These are phyloP conservation scores for Suillus variegatus DNA, from an alignment of 768 basidiomycete species.

Conservation along the genomic window DNA sequence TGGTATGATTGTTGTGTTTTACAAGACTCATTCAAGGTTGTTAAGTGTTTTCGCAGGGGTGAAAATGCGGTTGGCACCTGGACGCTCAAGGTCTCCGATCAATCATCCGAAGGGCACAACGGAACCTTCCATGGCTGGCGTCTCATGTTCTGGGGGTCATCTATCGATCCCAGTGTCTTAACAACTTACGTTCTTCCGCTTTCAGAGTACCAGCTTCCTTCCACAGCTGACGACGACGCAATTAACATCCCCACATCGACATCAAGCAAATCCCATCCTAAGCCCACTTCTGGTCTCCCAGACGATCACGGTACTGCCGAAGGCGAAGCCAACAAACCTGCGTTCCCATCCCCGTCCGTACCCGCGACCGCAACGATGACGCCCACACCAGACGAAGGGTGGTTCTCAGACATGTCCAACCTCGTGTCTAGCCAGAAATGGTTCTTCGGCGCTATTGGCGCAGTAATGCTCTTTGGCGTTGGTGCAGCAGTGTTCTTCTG, in stretches of 20 bases:
- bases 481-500: constrained; percentile 78
- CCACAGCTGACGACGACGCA: constrained; percentile 45
- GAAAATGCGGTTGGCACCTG: constrained; percentile 90
- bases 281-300: constrained; percentile 87
- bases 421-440: constrained; percentile 80
- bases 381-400: constrained; percentile 76
- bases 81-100: constrained; percentile 87
- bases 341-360: constrained; percentile 48
- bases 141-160: constrained; percentile 89
- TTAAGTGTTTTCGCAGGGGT: constrained; percentile 59
- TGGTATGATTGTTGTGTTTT: constrained; percentile 55
- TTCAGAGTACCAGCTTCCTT: constrained; percentile 49
- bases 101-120: constrained; percentile 55
- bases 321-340: constrained; percentile 80
- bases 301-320: constrained; percentile 79
- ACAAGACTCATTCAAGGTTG: constrained; percentile 2
- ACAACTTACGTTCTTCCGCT: constrained; percentile 61
- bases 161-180: constrained; percentile 69
- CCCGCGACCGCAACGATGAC: constrained; percentile 40
- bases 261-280: constrained; percentile 65
- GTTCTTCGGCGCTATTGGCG: constrained; percentile 87
- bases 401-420: constrained; percentile 78
- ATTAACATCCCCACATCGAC: constrained; percentile 40
- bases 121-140: constrained; percentile 88
- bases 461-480: constrained; percentile 73